Evolutionary conservation across 2,329 filamentous ascomycete species (phyloP).

Genomic region (Aspergillus caelatus): DNA sequence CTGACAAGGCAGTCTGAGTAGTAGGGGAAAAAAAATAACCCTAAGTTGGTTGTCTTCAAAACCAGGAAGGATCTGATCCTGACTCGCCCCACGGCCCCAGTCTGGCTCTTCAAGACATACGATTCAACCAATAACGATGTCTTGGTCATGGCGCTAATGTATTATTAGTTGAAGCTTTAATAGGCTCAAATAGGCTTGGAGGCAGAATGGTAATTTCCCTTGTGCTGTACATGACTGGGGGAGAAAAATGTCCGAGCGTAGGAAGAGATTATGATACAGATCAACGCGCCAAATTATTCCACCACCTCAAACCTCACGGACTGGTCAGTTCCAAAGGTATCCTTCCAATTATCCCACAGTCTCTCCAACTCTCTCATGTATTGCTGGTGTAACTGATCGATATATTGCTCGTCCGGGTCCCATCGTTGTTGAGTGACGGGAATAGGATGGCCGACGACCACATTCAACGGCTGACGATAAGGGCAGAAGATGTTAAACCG

Average conservation of each 20-base stretch:
- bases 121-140: not conserved
- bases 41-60: too few relatives aligned
- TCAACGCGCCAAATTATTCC: constrained; percentile 10
- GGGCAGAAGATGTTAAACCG: constrained; percentile 79
- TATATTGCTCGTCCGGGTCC: constrained; percentile 67
- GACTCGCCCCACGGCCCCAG: not conserved
- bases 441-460: constrained; percentile 79
- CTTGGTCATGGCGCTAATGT: not conserved
- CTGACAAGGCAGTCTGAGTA: not conserved
- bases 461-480: constrained; percentile 77
- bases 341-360: constrained; percentile 35
- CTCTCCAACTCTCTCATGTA: constrained; percentile 61
- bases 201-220: too few relatives aligned
- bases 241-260: too few relatives aligned
- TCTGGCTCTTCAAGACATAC: not conserved
- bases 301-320: constrained; percentile 32
- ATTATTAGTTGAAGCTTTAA: not conserved
- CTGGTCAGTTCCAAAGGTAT: constrained; percentile 28
- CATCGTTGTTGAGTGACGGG: constrained; percentile 57
- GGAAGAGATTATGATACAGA: not conserved
- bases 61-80: not conserved
- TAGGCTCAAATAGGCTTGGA: not conserved
- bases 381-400: constrained; percentile 71
- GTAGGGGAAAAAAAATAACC: too few relatives aligned
- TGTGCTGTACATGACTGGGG: too few relatives aligned